A percentile compares a stretch with the other conserved stretches of the same genome.
phyloP scores from a whole-genome alignment of 306 rosid species.

The Malus sylvestris region DNA sequence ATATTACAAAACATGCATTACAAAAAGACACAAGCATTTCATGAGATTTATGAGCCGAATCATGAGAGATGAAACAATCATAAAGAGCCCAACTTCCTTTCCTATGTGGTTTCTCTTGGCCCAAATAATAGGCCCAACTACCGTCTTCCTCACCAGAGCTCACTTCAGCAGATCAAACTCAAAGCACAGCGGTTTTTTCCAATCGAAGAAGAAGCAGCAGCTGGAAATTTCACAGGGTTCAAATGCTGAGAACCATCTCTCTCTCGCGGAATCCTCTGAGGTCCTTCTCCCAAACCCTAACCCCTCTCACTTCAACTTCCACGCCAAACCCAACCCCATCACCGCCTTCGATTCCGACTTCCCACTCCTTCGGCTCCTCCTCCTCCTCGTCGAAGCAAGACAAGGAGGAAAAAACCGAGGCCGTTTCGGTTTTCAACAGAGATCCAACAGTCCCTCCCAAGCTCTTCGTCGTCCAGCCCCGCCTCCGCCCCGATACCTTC shows the following conservation, averaged over 20 bases:
- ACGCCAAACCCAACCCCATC: conserved; percentile 1
- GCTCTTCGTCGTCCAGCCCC: conserved; percentile 87
- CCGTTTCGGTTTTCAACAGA: conserved; percentile 25
- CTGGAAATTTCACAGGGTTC: neutral
- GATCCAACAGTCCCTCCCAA: conserved; percentile 45
- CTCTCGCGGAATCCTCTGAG: conserved; percentile 15
- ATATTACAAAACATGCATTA: too few species aligned
- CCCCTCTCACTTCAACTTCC: conserved; percentile 14
- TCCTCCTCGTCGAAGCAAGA: conserved; percentile 18
- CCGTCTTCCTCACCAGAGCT: neutral
- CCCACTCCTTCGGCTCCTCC: conserved; percentile 15
- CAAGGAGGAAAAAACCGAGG: conserved; percentile 21
- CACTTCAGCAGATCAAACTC: neutral
- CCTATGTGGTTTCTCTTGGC: too few species aligned
- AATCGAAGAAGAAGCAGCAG: neutral
- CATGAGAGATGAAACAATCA: too few species aligned
- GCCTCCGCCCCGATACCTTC: conserved; percentile 53
- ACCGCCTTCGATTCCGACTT: conserved; percentile 17
- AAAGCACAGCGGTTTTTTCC: neutral
- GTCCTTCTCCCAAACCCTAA: conserved; percentile 23
- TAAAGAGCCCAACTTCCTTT: too few species aligned
- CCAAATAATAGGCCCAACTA: too few species aligned
- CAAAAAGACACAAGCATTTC: too few species aligned
- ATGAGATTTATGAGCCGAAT: too few species aligned
- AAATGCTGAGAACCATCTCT: conserved; percentile 42